phyloP scores from a whole-genome alignment of 805 yeast genomes.

The Kuraishia ogatae region DNA sequence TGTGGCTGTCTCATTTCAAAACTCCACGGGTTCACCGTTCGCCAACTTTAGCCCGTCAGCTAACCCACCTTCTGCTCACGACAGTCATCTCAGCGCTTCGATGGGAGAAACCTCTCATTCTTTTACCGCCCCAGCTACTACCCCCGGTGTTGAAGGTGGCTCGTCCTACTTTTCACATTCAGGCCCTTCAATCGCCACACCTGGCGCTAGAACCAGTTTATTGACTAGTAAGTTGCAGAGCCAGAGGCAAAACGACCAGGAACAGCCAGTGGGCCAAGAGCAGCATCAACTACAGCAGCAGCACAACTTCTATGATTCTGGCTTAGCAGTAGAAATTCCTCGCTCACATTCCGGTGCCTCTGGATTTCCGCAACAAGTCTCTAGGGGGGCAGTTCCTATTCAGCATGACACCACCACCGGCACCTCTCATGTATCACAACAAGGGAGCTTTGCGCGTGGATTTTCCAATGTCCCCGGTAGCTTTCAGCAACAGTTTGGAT shows the following conservation, averaged over 20 bases:
- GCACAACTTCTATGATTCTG: not conserved
- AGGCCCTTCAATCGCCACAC: not conserved
- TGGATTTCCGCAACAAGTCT: not conserved
- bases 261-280: constrained; percentile 5
- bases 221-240: constrained; percentile 8
- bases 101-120: constrained; percentile 1
- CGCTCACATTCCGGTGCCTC: not conserved
- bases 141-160: not conserved
- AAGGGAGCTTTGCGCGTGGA: not conserved
- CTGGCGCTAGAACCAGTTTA: constrained; percentile 7
- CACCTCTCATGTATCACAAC: not conserved
- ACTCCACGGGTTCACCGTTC: constrained; percentile 1
- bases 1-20: not conserved
- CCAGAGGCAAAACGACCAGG: constrained; percentile 3
- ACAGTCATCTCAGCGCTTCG: constrained; percentile 1
- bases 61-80: constrained; percentile 4
- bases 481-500: constrained; percentile 6
- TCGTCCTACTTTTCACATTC: not conserved
- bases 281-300: constrained; percentile 1
- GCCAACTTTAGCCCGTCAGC: constrained; percentile 5
- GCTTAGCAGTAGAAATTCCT: not conserved
- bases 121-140: constrained; percentile 1
- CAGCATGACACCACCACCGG: constrained; percentile 5
- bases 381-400: not conserved
- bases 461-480: not conserved